These are phyloP conservation scores for Ceriops decandra DNA, from an alignment of 345 rosid species.

Conservation along the genomic window DNA sequence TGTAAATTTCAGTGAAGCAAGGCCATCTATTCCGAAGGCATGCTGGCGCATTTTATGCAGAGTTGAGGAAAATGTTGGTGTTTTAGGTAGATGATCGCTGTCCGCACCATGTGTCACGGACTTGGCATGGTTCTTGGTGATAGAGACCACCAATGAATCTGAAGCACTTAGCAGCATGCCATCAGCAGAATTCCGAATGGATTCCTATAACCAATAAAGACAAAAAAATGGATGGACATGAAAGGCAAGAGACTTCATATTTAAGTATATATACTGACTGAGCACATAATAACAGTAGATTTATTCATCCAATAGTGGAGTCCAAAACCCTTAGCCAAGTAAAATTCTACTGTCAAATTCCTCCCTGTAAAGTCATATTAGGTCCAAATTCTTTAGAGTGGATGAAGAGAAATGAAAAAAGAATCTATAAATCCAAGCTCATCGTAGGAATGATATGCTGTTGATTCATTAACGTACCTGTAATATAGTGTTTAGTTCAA, in stretches of 20 bases:
- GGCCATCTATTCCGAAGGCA: slow-evolving; percentile 71
- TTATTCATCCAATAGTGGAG: neutral
- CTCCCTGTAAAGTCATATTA: neutral
- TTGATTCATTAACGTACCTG: slow-evolving; percentile 51
- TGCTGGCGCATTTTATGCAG: slow-evolving; percentile 42
- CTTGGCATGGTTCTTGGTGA: slow-evolving; percentile 38
- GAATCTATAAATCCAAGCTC: neutral
- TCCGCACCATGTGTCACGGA: slow-evolving; percentile 22
- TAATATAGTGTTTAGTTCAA: slow-evolving; percentile 78
- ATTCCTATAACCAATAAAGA: slow-evolving; percentile 55
- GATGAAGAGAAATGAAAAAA: slow-evolving; percentile 3
- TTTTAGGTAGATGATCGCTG: slow-evolving; percentile 51
- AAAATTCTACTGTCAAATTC: slow-evolving; percentile 2
- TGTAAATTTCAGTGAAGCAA: slow-evolving; percentile 71
- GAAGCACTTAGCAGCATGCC: slow-evolving; percentile 71
- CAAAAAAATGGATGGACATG: neutral
- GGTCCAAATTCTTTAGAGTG: neutral
- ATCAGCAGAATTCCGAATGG: slow-evolving; percentile 92
- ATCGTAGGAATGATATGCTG: neutral
- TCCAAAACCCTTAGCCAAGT: slow-evolving; percentile 4
- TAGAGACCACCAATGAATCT: slow-evolving; percentile 73
- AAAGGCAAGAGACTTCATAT: slow-evolving; percentile 10
- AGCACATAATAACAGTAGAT: neutral
- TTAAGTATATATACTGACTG: neutral
- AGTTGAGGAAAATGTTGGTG: slow-evolving; percentile 40